phyloP scores from a whole-genome alignment of 768 basidiomycete genomes.

The Sutorius australiensis region DNA sequence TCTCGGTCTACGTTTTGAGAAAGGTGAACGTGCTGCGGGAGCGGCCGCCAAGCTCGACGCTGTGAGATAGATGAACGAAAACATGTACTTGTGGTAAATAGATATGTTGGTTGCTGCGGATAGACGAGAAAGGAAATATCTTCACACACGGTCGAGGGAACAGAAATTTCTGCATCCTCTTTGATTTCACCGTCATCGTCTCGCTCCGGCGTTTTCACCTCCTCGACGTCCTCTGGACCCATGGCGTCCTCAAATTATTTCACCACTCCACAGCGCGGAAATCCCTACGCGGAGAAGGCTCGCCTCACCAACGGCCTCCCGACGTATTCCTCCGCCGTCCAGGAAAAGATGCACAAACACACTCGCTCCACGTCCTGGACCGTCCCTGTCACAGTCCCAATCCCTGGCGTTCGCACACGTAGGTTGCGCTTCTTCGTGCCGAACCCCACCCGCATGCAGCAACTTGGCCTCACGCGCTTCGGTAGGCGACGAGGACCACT shows the following conservation, averaged over 20 bases:
- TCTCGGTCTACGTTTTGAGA: conserved; percentile 72
- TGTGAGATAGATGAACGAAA: conserved; percentile 44
- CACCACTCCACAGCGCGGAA: conserved; percentile 42
- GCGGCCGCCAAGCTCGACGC: conserved; percentile 19
- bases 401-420: conserved; percentile 57
- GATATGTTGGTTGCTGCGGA: conserved; percentile 33
- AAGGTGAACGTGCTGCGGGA: conserved; percentile 68
- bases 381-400: conserved; percentile 52
- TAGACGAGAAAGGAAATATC: conserved; percentile 23
- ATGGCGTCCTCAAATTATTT: conserved; percentile 51
- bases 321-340: conserved; percentile 52
- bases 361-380: conserved; percentile 51
- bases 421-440: conserved; percentile 55
- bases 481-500: conserved; percentile 56
- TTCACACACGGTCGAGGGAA: conserved; percentile 16
- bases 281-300: conserved; percentile 43
- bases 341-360: conserved; percentile 61
- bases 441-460: conserved; percentile 59
- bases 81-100: conserved; percentile 93
- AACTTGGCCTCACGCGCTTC: conserved; percentile 51
- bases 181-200: conserved; percentile 2
- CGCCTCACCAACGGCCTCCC: conserved; percentile 43
- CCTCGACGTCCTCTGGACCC: conserved; percentile 12
- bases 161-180: conserved; percentile 15
- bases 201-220: conserved; percentile 16